Percentiles rank a stretch among this genome's conserved stretches.
Evolutionary conservation across 1,139 yeast species (phyloP).

Genomic region (Kluyveromyces sp.): DNA sequence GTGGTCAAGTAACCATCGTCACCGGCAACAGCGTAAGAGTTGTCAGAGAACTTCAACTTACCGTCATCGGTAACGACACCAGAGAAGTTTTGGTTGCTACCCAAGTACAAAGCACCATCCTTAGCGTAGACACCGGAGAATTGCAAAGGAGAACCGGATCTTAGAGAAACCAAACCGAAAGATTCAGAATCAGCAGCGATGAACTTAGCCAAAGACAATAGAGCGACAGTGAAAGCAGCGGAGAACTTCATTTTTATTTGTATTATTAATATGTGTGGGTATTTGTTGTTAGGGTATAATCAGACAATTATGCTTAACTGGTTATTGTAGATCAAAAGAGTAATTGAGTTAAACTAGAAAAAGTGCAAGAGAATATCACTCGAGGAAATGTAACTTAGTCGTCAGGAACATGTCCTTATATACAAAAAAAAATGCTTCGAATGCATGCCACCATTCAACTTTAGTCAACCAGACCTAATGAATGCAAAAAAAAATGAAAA

Average conservation of each 20-base stretch:
- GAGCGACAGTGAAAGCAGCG: conserved; percentile 4
- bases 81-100: conserved; percentile 9
- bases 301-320: too few species aligned
- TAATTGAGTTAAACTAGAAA: too few species aligned
- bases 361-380: too few species aligned
- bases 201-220: conserved; percentile 10
- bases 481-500: too few species aligned
- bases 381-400: too few species aligned
- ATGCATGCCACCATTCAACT: too few species aligned
- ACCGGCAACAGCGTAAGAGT: conserved; percentile 22
- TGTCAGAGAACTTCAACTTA: conserved; percentile 22
- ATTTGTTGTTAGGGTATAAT: too few species aligned
- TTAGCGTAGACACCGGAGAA: conserved; percentile 13
- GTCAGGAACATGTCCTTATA: too few species aligned
- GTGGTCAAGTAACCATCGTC: conserved; percentile 14
- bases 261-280: too few species aligned
- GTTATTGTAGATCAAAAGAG: too few species aligned
- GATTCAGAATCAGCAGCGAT: conserved; percentile 28
- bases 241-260: conserved; percentile 2
- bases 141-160: conserved; percentile 31
- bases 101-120: conserved; percentile 11
- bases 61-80: conserved; percentile 17
- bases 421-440: too few species aligned
- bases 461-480: too few species aligned
- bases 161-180: conserved; percentile 29